phyloP scores from a whole-genome alignment of 495 filamentous ascomycete genomes.

The Neurospora sp. region DNA sequence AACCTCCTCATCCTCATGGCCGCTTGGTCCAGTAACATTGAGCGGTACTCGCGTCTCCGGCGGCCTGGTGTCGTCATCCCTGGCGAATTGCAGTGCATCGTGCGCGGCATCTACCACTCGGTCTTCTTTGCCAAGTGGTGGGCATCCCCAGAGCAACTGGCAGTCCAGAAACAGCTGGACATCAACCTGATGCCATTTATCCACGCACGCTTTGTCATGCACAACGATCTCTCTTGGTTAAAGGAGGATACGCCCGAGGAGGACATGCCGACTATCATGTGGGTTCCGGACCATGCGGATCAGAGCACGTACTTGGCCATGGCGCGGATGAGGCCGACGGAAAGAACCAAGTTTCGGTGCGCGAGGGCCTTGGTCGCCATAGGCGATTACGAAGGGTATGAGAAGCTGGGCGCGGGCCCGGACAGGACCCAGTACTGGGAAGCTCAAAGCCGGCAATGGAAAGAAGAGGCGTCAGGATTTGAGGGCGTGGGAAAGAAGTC shows the following conservation, averaged over 20 bases:
- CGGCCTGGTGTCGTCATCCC: neutral
- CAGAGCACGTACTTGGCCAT: neutral
- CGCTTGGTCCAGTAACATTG: conserved; percentile 10
- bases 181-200: neutral
- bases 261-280: neutral
- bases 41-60: conserved; percentile 10
- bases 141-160: neutral
- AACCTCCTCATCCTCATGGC: conserved; percentile 11
- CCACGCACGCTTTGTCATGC: neutral
- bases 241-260: neutral
- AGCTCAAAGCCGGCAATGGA: neutral
- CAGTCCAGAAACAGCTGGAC: neutral
- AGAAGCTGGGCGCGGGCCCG: neutral
- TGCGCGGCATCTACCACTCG: conserved; percentile 9
- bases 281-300: neutral
- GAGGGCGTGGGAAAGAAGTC: neutral
- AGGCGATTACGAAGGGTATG: neutral
- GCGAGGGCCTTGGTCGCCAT: neutral
- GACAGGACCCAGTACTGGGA: neutral
- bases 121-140: conserved; percentile 5
- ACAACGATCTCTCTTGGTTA: neutral
- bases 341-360: neutral
- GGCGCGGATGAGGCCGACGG: neutral
- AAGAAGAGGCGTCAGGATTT: neutral
- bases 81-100: conserved; percentile 2